A percentile compares a stretch with the other conserved stretches of the same genome.
Conservation (phyloP, 306 rosid species). For the Prunus mongolica region DNA sequence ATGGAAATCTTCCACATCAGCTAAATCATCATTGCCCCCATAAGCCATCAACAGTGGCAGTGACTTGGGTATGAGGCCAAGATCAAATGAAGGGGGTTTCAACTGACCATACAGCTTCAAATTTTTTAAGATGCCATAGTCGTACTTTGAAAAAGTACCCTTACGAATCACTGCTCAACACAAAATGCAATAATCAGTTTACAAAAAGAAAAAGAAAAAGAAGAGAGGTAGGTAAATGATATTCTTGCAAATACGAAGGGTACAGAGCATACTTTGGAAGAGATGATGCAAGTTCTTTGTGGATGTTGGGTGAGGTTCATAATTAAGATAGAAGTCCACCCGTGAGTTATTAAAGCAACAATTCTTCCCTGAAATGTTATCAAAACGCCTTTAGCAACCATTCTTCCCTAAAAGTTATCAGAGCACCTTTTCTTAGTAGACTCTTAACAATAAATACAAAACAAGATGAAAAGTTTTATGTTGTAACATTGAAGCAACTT, state of each 20-base stretch:
- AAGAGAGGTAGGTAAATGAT: background rate
- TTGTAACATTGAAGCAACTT: background rate
- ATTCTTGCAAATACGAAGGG: slow-evolving; percentile 18
- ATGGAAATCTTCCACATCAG: slow-evolving; percentile 59
- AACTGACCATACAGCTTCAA: slow-evolving; percentile 51
- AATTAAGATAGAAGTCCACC: slow-evolving; percentile 66
- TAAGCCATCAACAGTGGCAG: slow-evolving; percentile 92
- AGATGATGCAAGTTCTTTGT: slow-evolving; percentile 83
- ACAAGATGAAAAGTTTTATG: background rate
- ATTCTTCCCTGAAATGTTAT: slow-evolving; percentile 67
- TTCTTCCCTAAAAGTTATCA: background rate
- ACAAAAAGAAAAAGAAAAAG: background rate
- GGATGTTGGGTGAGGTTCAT: slow-evolving; percentile 89
- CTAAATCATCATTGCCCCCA: slow-evolving; percentile 81
- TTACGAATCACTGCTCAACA: slow-evolving; percentile 74
- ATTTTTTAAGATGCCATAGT: slow-evolving; percentile 77
- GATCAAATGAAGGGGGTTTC: slow-evolving; percentile 76
- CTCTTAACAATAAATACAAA: background rate
- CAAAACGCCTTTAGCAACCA: slow-evolving; percentile 13
- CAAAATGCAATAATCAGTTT: slow-evolving; percentile 1
- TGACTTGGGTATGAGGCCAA: slow-evolving; percentile 64
- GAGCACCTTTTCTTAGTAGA: background rate
- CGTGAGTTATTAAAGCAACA: slow-evolving; percentile 91
- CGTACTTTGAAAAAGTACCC: slow-evolving; percentile 77
- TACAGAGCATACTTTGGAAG: slow-evolving; percentile 75